These are phyloP conservation scores for Auriscalpium microsporum DNA, from an alignment of 768 basidiomycete species.

Conservation along the genomic window DNA sequence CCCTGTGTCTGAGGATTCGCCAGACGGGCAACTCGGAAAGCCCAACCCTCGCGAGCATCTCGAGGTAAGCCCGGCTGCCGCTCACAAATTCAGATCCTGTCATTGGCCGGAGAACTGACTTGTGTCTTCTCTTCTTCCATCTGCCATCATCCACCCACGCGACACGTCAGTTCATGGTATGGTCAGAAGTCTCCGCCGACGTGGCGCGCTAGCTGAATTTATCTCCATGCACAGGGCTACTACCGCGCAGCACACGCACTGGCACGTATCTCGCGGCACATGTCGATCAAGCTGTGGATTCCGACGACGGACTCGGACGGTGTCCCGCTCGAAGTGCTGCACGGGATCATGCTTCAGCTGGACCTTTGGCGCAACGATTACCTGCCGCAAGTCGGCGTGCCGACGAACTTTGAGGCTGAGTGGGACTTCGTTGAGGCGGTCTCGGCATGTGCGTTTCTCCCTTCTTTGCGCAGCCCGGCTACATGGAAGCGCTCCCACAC, in stretches of 20 bases:
- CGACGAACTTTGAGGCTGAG: constrained; percentile 69
- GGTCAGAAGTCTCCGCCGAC: no score
- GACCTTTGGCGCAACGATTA: constrained; percentile 70
- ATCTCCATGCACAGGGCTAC: constrained; percentile 49
- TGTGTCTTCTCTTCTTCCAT: background rate
- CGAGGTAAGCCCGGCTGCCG: constrained; percentile 40
- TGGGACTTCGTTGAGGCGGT: constrained; percentile 89
- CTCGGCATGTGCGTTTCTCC: constrained; percentile 40
- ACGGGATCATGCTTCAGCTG: constrained; percentile 46
- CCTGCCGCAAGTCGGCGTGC: constrained; percentile 75
- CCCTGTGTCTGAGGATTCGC: constrained; percentile 40
- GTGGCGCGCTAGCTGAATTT: no score
- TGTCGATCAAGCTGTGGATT: constrained; percentile 75
- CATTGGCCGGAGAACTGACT: no score
- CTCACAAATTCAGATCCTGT: no score
- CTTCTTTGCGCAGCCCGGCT: background rate
- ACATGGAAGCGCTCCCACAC: background rate
- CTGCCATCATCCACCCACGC: no score
- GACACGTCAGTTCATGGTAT: no score
- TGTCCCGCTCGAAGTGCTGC: constrained; percentile 59
- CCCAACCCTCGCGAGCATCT: constrained; percentile 60
- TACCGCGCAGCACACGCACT: constrained; percentile 76
- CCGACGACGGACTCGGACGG: constrained; percentile 72
- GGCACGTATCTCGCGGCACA: constrained; percentile 74
- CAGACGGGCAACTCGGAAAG: constrained; percentile 21